Evolutionary conservation across 306 rosid species (phyloP).

Genomic region (Hylodesmum podocarpum): DNA sequence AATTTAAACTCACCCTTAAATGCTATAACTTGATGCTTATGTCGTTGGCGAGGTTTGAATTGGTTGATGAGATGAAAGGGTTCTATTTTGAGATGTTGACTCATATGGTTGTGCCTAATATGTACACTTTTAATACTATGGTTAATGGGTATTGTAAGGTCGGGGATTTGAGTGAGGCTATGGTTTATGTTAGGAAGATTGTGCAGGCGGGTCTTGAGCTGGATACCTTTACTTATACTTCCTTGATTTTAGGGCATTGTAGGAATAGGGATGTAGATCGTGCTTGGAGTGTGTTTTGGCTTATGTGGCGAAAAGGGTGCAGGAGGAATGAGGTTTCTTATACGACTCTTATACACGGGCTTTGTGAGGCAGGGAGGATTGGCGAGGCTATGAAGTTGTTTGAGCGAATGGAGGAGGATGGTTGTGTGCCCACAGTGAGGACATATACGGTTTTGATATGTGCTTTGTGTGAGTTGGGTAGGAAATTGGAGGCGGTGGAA

Average conservation of each 20-base stretch:
- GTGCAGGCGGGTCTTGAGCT: conserved; percentile 53
- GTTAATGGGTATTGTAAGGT: conserved; percentile 68
- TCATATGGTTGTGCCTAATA: conserved; percentile 53
- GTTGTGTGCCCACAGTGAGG: conserved; percentile 54
- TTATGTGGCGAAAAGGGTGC: conserved; percentile 45
- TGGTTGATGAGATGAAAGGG: conserved; percentile 53
- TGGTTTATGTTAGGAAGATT: conserved; percentile 52
- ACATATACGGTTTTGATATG: conserved; percentile 55
- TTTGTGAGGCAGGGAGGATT: conserved; percentile 47
- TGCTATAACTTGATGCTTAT: conserved; percentile 58
- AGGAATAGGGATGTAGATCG: conserved; percentile 54
- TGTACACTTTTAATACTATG: conserved; percentile 67
- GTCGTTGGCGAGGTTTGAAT: conserved; percentile 43
- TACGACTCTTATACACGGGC: conserved; percentile 63
- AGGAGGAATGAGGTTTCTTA: conserved; percentile 62
- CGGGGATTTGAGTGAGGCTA: conserved; percentile 60
- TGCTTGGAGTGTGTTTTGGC: conserved; percentile 48
- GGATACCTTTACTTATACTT: conserved; percentile 64
- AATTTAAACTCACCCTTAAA: conserved; percentile 55
- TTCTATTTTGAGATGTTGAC: conserved; percentile 56
- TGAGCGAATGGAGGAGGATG: conserved; percentile 54
- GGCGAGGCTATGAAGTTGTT: conserved; percentile 56
- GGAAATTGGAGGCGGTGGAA: conserved; percentile 49
- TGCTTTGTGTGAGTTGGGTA: conserved; percentile 56
- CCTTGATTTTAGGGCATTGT: conserved; percentile 74